Conservation (phyloP, 768 basidiomycete species). For the Leucogyrophana mollusca region DNA sequence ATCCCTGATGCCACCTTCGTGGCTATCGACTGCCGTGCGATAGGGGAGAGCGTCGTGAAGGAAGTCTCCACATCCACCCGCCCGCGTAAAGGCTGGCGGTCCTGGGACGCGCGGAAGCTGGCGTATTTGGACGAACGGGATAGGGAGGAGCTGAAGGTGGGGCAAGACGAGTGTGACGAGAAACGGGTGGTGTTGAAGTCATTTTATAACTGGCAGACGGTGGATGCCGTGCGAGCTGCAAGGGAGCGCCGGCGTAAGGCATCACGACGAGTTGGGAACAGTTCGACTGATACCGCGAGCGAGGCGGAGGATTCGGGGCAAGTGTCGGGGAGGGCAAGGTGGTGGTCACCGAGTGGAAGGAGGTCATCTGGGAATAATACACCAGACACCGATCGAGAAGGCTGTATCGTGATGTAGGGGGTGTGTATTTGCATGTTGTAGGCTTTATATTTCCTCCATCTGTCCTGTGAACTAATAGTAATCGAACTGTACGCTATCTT, state of each 20-base stretch:
- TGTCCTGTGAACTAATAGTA: no score
- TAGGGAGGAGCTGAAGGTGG: slow-evolving; percentile 60
- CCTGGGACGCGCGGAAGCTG: slow-evolving; percentile 70
- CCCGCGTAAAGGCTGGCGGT: slow-evolving; percentile 71
- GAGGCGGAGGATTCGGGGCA: slow-evolving; percentile 28
- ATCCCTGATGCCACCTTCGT: slow-evolving; percentile 54
- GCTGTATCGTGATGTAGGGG: slow-evolving; percentile 72
- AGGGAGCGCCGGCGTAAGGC: slow-evolving; percentile 67
- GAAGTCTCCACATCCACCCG: slow-evolving; percentile 60
- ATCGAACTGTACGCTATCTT: no score
- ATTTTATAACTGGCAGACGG: slow-evolving; percentile 85
- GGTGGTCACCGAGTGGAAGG: slow-evolving; percentile 47
- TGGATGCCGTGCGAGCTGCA: slow-evolving; percentile 68
- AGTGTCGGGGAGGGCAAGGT: slow-evolving; percentile 17
- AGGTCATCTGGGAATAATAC: slow-evolving; percentile 49
- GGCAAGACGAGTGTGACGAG: slow-evolving; percentile 82
- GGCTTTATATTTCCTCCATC: no score
- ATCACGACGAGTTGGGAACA: slow-evolving; percentile 43
- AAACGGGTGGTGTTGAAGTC: slow-evolving; percentile 74
- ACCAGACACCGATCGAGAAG: slow-evolving; percentile 53
- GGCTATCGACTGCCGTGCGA: slow-evolving; percentile 73
- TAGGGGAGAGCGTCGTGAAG: slow-evolving; percentile 60
- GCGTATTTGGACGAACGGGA: slow-evolving; percentile 72
- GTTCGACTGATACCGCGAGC: slow-evolving; percentile 30
- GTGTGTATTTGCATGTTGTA: no score